Percentiles rank a stretch among this genome's conserved stretches.
Evolutionary conservation across 2,329 filamentous ascomycete genomes (phyloP).

Genomic region (Sporothrix brunneoviolacea): DNA sequence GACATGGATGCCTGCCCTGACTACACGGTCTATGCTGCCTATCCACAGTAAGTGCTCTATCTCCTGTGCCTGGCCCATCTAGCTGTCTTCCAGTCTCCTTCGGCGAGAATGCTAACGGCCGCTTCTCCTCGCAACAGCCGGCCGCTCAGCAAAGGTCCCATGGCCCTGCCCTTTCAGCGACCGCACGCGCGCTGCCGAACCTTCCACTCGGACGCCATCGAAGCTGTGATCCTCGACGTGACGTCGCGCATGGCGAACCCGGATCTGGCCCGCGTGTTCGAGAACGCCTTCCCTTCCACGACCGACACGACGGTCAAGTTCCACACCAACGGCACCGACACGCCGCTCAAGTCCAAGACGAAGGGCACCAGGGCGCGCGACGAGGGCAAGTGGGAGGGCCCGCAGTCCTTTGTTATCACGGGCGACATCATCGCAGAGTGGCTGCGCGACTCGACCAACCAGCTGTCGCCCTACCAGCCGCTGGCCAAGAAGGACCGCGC

Average conservation of each 20-base stretch:
- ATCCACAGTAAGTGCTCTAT: conserved; percentile 45
- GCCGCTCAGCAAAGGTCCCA: conserved; percentile 72
- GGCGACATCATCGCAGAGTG: conserved; percentile 91
- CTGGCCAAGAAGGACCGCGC: conserved; percentile 74
- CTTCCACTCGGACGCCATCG: conserved; percentile 79
- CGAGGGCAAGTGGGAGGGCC: conserved; percentile 67
- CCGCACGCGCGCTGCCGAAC: conserved; percentile 77
- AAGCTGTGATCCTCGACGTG: conserved; percentile 78
- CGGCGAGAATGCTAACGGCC: neutral
- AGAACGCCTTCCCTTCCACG: conserved; percentile 90
- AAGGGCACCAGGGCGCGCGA: conserved; percentile 33
- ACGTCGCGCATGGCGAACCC: conserved; percentile 73
- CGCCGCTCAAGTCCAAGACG: too few species aligned
- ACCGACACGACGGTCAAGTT: conserved; percentile 86
- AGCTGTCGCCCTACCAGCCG: conserved; percentile 81
- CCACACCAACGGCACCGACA: conserved; percentile 58
- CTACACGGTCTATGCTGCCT: conserved; percentile 53
- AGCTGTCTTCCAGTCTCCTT: too few species aligned
- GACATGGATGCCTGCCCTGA: conserved; percentile 52
- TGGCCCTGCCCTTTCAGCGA: conserved; percentile 78
- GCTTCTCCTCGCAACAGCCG: conserved; percentile 42
- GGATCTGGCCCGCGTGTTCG: conserved; percentile 86
- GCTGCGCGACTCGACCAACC: conserved; percentile 86
- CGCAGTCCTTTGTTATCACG: conserved; percentile 88
- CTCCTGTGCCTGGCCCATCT: neutral